Evolutionary conservation across 208 protist genomes (phyloP).

Genomic region (Leishmania martiniquensis): DNA sequence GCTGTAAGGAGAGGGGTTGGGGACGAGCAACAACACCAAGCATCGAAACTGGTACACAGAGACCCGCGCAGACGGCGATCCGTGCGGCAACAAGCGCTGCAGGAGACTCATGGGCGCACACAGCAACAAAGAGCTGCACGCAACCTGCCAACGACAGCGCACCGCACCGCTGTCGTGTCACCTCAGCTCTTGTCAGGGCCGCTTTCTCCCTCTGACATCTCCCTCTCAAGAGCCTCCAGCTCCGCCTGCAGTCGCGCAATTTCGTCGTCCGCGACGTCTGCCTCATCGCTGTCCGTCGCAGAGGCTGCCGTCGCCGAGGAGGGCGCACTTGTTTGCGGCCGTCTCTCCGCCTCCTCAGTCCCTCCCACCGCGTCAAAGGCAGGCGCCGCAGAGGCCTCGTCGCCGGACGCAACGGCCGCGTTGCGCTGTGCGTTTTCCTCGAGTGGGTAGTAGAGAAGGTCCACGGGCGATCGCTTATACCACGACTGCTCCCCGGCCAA

Average conservation of each 20-base stretch:
- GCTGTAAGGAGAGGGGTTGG: not conserved
- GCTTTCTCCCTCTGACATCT: constrained; percentile 28
- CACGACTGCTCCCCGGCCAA: constrained; percentile 82
- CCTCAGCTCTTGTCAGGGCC: not conserved
- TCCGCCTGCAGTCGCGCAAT: constrained; percentile 85
- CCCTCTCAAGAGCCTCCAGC: constrained; percentile 74
- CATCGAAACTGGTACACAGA: not conserved
- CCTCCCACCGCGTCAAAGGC: not conserved
- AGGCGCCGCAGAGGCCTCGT: not conserved
- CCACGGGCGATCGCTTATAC: constrained; percentile 79
- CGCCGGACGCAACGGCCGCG: constrained; percentile 16
- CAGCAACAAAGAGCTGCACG: not conserved
- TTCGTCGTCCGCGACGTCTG: constrained; percentile 54
- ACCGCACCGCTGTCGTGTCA: not conserved
- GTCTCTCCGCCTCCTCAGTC: not conserved
- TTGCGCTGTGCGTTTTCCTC: constrained; percentile 85
- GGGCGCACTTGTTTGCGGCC: not conserved
- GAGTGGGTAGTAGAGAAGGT: constrained; percentile 81
- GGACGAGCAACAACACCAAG: too few species aligned
- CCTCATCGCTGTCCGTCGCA: constrained; percentile 10
- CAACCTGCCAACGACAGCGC: not conserved
- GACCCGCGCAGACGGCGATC: not conserved
- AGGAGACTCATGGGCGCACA: constrained; percentile 1
- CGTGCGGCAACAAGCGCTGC: not conserved
- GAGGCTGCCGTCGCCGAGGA: not conserved